phyloP scores from a whole-genome alignment of 352 stramenopile species.

The Phytophthora hybrid region DNA sequence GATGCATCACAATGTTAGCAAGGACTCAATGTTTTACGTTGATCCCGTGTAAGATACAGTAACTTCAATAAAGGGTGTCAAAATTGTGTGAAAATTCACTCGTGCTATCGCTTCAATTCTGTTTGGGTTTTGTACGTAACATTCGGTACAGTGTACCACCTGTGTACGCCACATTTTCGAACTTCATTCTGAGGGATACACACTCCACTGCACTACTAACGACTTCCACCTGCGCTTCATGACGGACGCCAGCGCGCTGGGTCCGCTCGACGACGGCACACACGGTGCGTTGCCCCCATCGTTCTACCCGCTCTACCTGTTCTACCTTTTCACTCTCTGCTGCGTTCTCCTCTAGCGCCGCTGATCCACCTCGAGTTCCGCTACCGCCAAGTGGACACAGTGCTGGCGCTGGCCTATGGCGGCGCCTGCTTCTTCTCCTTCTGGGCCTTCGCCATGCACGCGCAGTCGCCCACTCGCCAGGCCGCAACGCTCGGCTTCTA shows the following conservation, averaged over 20 bases:
- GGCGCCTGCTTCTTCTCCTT: slow-evolving; percentile 84
- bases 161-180: slow-evolving; percentile 4
- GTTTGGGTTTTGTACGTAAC: no score
- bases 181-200: slow-evolving; percentile 8
- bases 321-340: slow-evolving; percentile 7
- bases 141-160: neutral
- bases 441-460: slow-evolving; percentile 81
- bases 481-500: slow-evolving; percentile 86
- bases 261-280: slow-evolving; percentile 32
- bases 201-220: slow-evolving; percentile 1
- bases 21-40: slow-evolving; percentile 73
- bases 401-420: slow-evolving; percentile 78
- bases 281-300: slow-evolving; percentile 28
- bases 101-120: no score
- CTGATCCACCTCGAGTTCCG: slow-evolving; percentile 81
- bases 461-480: slow-evolving; percentile 61
- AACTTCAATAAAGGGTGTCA: neutral
- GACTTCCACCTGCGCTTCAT: slow-evolving; percentile 18
- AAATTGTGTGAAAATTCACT: no score
- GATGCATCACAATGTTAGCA: slow-evolving; percentile 54
- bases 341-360: slow-evolving; percentile 37
- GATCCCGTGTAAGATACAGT: slow-evolving; percentile 21
- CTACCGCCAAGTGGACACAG: slow-evolving; percentile 84
- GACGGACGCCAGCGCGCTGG: slow-evolving; percentile 32
- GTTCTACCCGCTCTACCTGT: slow-evolving; percentile 3